phyloP scores from a whole-genome alignment of 75 land plant genomes.

The Cryptomeria japonica region DNA sequence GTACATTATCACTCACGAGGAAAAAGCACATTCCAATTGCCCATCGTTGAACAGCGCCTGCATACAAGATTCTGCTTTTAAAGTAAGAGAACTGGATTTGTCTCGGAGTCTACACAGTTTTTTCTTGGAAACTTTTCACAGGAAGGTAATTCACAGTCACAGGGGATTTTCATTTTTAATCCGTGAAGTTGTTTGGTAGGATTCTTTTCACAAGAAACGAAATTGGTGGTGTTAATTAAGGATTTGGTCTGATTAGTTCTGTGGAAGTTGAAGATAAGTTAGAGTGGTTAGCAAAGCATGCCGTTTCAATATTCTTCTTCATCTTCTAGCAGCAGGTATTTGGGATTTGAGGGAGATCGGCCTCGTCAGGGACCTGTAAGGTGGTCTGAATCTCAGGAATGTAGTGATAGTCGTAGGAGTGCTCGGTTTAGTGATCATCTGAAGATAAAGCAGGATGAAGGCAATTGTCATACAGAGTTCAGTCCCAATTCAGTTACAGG shows the following conservation, averaged over 20 bases:
- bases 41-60: background rate
- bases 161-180: too few relatives aligned
- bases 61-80: background rate
- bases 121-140: too few relatives aligned
- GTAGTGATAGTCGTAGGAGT: background rate
- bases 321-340: background rate
- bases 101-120: background rate
- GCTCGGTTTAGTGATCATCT: background rate
- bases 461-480: background rate
- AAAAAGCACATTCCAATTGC: background rate
- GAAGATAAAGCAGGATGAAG: background rate
- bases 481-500: background rate
- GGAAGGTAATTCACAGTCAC: too few relatives aligned
- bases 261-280: background rate
- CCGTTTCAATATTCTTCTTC: background rate
- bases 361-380: background rate
- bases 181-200: background rate
- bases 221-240: background rate
- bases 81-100: background rate
- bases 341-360: background rate
- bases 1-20: background rate
- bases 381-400: slow-evolving; percentile 1
- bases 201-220: background rate
- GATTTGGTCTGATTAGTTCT: background rate
- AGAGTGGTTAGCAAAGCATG: background rate